Evolutionary conservation across 768 basidiomycete species (phyloP), one percentile per base, ranked within the genome.

Genomic region (Russula foetens): DNA sequence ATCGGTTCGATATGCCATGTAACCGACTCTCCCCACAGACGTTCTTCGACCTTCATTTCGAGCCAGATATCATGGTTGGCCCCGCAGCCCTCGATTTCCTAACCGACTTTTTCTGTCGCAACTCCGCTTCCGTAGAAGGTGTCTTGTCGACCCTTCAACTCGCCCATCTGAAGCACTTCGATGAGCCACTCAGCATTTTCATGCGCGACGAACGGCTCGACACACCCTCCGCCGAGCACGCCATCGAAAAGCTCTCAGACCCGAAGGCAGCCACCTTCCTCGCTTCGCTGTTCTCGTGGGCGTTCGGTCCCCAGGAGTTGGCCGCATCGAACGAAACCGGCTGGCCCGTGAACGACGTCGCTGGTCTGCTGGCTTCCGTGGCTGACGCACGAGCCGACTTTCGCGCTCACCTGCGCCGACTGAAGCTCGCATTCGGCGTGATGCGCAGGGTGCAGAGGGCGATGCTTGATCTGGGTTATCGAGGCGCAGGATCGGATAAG

Each of bases 141-240:
- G 64, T 84, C 9, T 64, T 83, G 11, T 83, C 81, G 7, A 76
- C 83, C 35, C 68, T 92, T 6, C 88, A 90, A 74, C 86, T 86
- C 2, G 75, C 76, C 0, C 76, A 89, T 67, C 70, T 90, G 69
- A 86, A 86, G 62, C 89, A 92, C 69, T 89, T 88, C 64, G 77
- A 77, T 28, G 81, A 88, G 26, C 83, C 84, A 0, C 70, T 88
- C 15, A 75, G 79, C 3, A 51, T 77, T 8, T 71, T 85, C 17
- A 68, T 74, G 7, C 69, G 70, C 24, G 63, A 72, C 46, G 71
- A 57, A 56, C 67, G 38, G 4, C 65, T 52, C 14, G 67, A 64
- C 11, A 64, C 51, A 26, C n/a, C 45, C 4, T 35, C 41, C 5
- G 12, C 23, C 9, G 26, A 51, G 19, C 51, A 51, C 35, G 46